Base-by-base conservation (phyloP, 371 early-diverging fungal species). In the Lichtheimia ornata region DNA sequence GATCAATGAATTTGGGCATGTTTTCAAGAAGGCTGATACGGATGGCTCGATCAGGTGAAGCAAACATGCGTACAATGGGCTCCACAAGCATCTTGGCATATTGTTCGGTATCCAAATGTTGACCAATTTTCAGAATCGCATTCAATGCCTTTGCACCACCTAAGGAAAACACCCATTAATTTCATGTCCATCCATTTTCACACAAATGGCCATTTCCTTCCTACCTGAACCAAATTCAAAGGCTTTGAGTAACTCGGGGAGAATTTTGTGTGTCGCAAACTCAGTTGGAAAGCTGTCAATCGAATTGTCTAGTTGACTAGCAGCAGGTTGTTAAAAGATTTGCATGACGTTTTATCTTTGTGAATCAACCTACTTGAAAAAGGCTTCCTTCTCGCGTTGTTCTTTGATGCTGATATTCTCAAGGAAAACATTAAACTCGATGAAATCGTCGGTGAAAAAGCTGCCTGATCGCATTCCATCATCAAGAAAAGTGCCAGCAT, bases 331-430 rank as follows among this genome's bases (percentile, higher is more conserved):
- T 17, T 13, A 12, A 17, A 17, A 47, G 11, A 15, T 15, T n/a
- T 18, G 0, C 11, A 22, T n/a, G 15, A 6, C 4, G 4, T 43
- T 14, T 27, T 5, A 2, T 61, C 2, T 25, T 43, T 14, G 11
- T 35, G 35, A 35, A 6, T 44, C 44, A 9, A 69, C 81, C 53
- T 70, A 80, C 85, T 74, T 70, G 56, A 95, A 81, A 58, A 95
- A 95, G 3, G 71, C 79, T 18, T 90, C 90, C 61, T 92, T 91
- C 69, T 94, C 95, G 40, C 72, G 62, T 28, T 85, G 83, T 28
- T 95, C 95, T 69, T 95, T 94, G 58, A 97, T 85, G 40, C 88
- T 86, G 50, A 95, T 86, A 69, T 94, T 91, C 61, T 97, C 97
- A 41, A 96, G 67, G 53, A 95, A 95, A 52, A 91, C 59, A 50